phyloP scores from a whole-genome alignment of 2,329 filamentous ascomycete genomes.

The Fusarium longipes region DNA sequence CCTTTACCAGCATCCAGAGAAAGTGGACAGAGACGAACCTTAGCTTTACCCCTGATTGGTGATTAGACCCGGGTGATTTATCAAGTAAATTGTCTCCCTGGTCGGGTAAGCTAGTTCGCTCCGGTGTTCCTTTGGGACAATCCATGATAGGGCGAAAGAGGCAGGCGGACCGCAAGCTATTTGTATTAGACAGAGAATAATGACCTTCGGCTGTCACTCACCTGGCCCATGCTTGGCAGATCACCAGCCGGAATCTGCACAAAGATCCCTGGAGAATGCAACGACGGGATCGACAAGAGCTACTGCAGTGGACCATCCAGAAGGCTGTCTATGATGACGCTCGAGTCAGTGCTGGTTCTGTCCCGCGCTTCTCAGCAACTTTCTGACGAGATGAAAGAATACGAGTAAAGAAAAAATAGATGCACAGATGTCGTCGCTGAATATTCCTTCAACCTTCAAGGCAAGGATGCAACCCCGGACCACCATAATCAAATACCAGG shows the following conservation, averaged over 20 bases:
- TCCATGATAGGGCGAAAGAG: conserved; percentile 24
- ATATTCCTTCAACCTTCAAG: background rate
- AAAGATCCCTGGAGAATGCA: conserved; percentile 17
- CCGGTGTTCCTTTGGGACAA: conserved; percentile 11
- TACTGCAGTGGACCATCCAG: conserved; percentile 28
- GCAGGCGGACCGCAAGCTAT: conserved; percentile 36
- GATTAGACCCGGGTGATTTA: conserved; percentile 31
- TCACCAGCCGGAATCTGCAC: conserved; percentile 32
- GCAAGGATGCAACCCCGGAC: conserved; percentile 30
- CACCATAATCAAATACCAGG: conserved; percentile 27
- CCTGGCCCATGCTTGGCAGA: conserved; percentile 35
- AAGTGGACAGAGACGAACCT: background rate
- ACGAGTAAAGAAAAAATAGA: background rate
- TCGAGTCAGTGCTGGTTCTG: conserved; percentile 23
- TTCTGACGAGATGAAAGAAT: background rate
- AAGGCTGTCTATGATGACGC: conserved; percentile 2
- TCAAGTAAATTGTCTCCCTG: conserved; percentile 33
- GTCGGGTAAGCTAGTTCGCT: conserved; percentile 14
- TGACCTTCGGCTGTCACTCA: conserved; percentile 25
- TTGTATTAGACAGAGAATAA: conserved; percentile 30
- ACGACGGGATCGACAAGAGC: conserved; percentile 33
- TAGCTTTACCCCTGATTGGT: conserved; percentile 36
- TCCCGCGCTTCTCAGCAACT: background rate
- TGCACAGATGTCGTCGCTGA: background rate
- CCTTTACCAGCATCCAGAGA: conserved; percentile 14